phyloP scores from a whole-genome alignment of 2,329 filamentous ascomycete species.

The Fusarium goolgardi region DNA sequence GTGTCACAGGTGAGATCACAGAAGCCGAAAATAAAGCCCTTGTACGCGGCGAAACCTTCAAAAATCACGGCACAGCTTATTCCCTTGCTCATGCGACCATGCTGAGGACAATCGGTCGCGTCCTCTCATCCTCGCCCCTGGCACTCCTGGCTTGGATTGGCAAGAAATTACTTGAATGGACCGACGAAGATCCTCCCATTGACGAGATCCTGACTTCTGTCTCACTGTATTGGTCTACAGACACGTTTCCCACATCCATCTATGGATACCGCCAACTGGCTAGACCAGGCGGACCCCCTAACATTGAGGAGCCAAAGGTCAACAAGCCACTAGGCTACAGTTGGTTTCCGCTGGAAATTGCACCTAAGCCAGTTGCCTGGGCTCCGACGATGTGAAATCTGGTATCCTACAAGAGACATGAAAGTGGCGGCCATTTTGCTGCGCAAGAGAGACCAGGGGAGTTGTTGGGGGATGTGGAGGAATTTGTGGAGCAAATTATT shows the following conservation, averaged over 20 bases:
- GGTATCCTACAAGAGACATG: not conserved
- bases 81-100: conserved; percentile 2
- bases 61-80: not conserved
- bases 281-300: accelerated
- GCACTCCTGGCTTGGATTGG: conserved; percentile 13
- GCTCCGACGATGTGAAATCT: not conserved
- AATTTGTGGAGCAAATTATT: conserved; percentile 8
- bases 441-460: not conserved
- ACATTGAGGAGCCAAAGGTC: not conserved
- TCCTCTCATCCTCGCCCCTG: conserved; percentile 3
- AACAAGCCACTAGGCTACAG: conserved; percentile 12
- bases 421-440: conserved; percentile 6
- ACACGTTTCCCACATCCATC: conserved; percentile 9
- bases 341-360: conserved; percentile 16
- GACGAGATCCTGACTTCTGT: not conserved
- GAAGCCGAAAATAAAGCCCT: conserved; percentile 4
- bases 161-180: conserved; percentile 11
- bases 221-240: not conserved
- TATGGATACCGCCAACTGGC: not conserved
- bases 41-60: not conserved
- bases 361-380: conserved; percentile 4
- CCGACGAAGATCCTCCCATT: not conserved
- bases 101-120: conserved; percentile 5
- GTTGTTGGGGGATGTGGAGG: not conserved
- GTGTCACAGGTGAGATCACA: not conserved